Percentiles rank a stretch among this genome's conserved stretches.
Evolutionary conservation across 2,329 filamentous ascomycete species (phyloP).

Genomic region (Neonectria sp.): DNA sequence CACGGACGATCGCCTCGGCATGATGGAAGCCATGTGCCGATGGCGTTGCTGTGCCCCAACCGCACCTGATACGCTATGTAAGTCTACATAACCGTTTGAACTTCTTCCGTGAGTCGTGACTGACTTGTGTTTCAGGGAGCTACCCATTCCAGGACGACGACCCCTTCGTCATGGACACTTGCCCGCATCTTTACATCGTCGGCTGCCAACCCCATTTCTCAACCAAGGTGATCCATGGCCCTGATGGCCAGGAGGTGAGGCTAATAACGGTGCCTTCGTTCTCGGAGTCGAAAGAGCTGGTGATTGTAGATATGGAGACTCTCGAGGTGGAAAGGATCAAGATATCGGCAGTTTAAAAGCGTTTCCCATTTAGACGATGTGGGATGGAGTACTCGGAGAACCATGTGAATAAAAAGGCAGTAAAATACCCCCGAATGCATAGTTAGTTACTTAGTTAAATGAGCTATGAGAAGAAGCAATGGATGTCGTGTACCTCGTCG

Average conservation of each 20-base stretch:
- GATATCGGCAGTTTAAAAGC: conserved; percentile 55
- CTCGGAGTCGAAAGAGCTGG: conserved; percentile 81
- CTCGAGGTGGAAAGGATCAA: conserved; percentile 82
- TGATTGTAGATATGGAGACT: conserved; percentile 89
- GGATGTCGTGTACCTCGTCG: neutral
- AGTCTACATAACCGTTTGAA: conserved; percentile 53
- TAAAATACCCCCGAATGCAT: conserved; percentile 26
- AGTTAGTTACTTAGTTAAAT: conserved; percentile 1
- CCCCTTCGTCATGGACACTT: conserved; percentile 87
- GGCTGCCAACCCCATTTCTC: conserved; percentile 87
- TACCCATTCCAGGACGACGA: conserved; percentile 97
- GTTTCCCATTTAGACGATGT: neutral
- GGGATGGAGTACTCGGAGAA: neutral
- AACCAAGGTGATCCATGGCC: conserved; percentile 77
- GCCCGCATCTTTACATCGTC: conserved; percentile 92
- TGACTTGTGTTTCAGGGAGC: conserved; percentile 73
- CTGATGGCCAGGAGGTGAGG: conserved; percentile 78
- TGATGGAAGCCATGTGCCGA: conserved; percentile 95
- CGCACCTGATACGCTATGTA: conserved; percentile 95
- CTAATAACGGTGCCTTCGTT: conserved; percentile 91
- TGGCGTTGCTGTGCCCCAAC: conserved; percentile 95
- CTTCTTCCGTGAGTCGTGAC: neutral
- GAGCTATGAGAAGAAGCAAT: conserved; percentile 8
- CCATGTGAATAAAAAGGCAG: conserved; percentile 2
- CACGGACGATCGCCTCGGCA: conserved; percentile 81